These are phyloP conservation scores for Kazachstania sp. DNA, from an alignment of 1,139 yeast genomes.

Conservation along the genomic window DNA sequence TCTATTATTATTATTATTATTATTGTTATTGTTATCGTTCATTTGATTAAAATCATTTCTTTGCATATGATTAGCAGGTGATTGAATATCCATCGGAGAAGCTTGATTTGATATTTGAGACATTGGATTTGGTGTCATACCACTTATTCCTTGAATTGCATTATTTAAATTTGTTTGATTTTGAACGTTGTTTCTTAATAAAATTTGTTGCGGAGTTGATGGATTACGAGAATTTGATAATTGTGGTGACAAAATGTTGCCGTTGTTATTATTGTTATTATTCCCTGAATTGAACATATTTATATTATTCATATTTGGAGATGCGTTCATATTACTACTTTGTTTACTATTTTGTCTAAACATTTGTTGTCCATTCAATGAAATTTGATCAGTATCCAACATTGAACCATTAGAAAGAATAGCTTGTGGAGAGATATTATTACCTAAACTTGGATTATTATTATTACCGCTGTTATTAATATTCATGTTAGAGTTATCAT, in stretches of 20 bases:
- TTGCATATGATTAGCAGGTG: constrained; percentile 3
- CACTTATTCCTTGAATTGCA: not conserved
- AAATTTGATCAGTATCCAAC: constrained; percentile 12
- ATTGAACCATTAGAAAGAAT: constrained; percentile 25
- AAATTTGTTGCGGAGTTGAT: constrained; percentile 20
- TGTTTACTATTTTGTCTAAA: constrained; percentile 12
- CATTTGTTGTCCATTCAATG: constrained; percentile 18
- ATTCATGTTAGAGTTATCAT: constrained; percentile 5
- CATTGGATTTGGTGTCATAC: constrained; percentile 10
- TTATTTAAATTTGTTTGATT: not conserved
- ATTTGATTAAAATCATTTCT: not conserved
- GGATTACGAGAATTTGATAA: constrained; percentile 11
- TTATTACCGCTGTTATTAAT: constrained; percentile 2
- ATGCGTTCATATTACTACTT: not conserved
- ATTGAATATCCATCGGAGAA: constrained; percentile 20
- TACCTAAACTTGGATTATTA: constrained; percentile 25
- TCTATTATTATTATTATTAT: not conserved
- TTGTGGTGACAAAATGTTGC: constrained; percentile 1
- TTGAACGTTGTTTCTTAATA: constrained; percentile 11
- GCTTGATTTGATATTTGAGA: constrained; percentile 19
- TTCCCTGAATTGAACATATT: not conserved
- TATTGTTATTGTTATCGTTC: constrained; percentile 3
- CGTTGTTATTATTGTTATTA: constrained; percentile 4
- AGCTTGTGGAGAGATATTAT: constrained; percentile 27
- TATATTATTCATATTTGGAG: constrained; percentile 3